Evolutionary conservation across 2,329 filamentous ascomycete genomes (phyloP).

Genomic region (Hysterium pulicare): DNA sequence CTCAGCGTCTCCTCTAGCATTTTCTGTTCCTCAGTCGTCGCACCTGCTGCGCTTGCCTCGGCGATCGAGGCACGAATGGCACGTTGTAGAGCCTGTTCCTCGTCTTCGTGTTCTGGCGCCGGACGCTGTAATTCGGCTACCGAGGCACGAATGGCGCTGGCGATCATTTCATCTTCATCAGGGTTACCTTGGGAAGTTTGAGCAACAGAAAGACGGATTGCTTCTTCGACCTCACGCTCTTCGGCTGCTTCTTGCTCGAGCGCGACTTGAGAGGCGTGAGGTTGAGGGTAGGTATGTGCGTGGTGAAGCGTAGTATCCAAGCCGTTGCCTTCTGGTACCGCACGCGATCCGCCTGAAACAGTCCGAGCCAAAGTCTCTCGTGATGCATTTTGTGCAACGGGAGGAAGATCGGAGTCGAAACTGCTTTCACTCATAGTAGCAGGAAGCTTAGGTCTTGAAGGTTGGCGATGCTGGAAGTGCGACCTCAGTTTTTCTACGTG

Average conservation of each 20-base stretch:
- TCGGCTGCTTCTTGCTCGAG: constrained; percentile 37
- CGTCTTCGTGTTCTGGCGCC: constrained; percentile 34
- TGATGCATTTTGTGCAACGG: not conserved
- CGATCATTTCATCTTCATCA: constrained; percentile 67
- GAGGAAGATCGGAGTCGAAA: constrained; percentile 15
- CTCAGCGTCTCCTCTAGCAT: constrained; percentile 46
- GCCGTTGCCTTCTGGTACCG: too few relatives aligned
- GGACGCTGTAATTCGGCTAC: constrained; percentile 55
- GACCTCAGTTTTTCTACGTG: constrained; percentile 21
- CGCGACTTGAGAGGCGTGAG: constrained; percentile 5
- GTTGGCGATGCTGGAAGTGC: not conserved
- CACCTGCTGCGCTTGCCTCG: constrained; percentile 37
- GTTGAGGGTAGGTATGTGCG: constrained; percentile 22
- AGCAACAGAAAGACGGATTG: constrained; percentile 61
- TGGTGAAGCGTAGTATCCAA: constrained; percentile 20
- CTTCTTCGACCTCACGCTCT: constrained; percentile 65
- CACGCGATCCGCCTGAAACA: constrained; percentile 11
- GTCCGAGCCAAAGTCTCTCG: constrained; percentile 12
- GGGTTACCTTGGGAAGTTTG: constrained; percentile 68
- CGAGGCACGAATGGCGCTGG: constrained; percentile 70
- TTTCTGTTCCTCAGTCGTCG: constrained; percentile 34
- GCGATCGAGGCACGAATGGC: constrained; percentile 51
- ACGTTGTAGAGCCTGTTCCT: constrained; percentile 46
- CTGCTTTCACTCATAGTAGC: constrained; percentile 12
- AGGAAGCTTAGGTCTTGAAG: constrained; percentile 11